Percentiles rank a stretch among this genome's conserved stretches.
These are phyloP conservation scores for Rhododendron williamsianum DNA, from an alignment of 148 eudicot genomes.

Conservation along the genomic window DNA sequence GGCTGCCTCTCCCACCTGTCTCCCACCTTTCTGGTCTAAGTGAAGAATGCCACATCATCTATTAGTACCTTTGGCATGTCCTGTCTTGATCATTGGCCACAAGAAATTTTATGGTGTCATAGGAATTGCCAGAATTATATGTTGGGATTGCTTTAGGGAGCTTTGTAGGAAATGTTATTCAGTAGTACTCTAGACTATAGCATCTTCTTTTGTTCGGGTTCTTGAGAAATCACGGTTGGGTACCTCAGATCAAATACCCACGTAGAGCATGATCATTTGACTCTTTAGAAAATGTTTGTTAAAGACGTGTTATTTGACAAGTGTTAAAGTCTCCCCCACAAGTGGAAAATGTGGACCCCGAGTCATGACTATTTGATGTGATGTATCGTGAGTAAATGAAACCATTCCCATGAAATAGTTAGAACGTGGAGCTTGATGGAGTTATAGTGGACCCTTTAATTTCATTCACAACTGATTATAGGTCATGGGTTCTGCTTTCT, in stretches of 20 bases:
- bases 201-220: not conserved
- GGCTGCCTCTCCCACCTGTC: slow-evolving; percentile 2
- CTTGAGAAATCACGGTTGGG: not conserved
- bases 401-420: not conserved
- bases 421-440: not conserved
- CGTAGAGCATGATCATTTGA: not conserved
- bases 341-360: not conserved
- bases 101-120: not conserved
- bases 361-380: not conserved
- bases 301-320: not conserved
- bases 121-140: not conserved
- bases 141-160: not conserved
- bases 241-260: not conserved
- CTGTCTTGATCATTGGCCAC: not conserved
- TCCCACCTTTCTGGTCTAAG: not conserved
- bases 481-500: not conserved
- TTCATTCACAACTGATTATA: not conserved
- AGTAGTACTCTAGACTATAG: not conserved
- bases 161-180: not conserved
- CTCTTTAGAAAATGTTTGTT: not conserved
- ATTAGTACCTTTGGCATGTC: not conserved
- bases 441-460: not conserved
- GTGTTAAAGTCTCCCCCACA: not conserved
- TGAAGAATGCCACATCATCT: not conserved
- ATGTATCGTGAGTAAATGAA: not conserved